Evolutionary conservation across 2,329 filamentous ascomycete species (phyloP), one percentile per base, ranked within the genome.

Genomic region (Aspergillus cejpii): DNA sequence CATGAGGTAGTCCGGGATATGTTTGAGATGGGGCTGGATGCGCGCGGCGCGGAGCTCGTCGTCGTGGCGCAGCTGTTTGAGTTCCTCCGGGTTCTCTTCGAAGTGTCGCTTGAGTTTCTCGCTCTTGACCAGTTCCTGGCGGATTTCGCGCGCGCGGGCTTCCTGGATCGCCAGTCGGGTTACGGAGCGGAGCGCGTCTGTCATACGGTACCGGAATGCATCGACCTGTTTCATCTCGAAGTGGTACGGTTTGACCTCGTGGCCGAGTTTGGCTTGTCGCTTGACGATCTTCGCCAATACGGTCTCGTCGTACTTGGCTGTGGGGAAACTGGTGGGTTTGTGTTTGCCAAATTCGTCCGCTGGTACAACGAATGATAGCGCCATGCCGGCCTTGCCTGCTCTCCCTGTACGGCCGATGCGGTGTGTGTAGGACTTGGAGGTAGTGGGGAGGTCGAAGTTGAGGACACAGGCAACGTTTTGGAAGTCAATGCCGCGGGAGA

Each of bases 401-500:
- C 92, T 81, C 1, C 88, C 92, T 5, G 92, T 98, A 24, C 92
- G 83, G 24, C 92, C 92, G 58, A 98, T 94, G 43, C 92, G 84
- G 69, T 98, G 92, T n/a, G 87, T 94, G 67, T 98, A 98, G 6
- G 88, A 94, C 63, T 88, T 94, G 28, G 88, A 84, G 6, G 83
- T 85, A 12, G 82, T 80, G 1, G 92, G 92, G 12, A 98, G 82
- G 66, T 98, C 92, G 65, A 98, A 98, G 71, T 98, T 98, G 63
- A 98, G 81, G 19, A 98, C 90, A 51, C 87, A 89, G 2, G 88
- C 83, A 43, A 98, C 90, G 61, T 96, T 91, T 60, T 92, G 84
- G 73, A 98, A 98, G 68, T 98, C 92, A 57, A 98, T 94, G 46
- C 91, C 92, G 57, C 92, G 81, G 8, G 90, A 91, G n/a, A 98